A percentile compares a stretch with the other conserved stretches of the same genome.
These are phyloP conservation scores for Blastomyces gilchristii DNA, from an alignment of 2,329 filamentous ascomycete species.

Conservation along the genomic window DNA sequence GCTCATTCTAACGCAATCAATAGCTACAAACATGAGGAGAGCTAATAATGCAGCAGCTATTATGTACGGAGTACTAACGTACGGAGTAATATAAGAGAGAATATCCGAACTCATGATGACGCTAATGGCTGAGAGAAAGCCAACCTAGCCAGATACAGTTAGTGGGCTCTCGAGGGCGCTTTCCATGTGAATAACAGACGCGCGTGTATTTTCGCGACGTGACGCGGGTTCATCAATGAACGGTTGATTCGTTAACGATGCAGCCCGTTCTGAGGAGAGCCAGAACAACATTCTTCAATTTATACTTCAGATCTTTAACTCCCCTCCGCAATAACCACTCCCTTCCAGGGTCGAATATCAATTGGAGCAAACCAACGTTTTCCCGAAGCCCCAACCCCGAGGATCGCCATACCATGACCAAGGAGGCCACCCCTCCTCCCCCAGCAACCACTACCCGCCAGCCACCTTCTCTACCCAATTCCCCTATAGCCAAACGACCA, in stretches of 20 bases:
- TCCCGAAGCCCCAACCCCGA: background rate
- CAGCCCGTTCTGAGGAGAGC: background rate
- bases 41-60: too few relatives aligned
- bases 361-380: background rate
- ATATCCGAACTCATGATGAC: too few relatives aligned
- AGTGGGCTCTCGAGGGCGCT: background rate
- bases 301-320: background rate
- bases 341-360: too few relatives aligned
- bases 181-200: background rate
- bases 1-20: too few relatives aligned
- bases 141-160: background rate
- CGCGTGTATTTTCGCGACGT: background rate
- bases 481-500: conserved; percentile 69
- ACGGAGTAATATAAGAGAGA: too few relatives aligned
- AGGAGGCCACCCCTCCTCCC: conserved; percentile 33
- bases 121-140: too few relatives aligned
- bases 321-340: background rate
- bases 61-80: too few relatives aligned
- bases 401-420: conserved; percentile 34
- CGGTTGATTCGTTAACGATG: background rate
- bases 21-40: too few relatives aligned
- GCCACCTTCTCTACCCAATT: conserved; percentile 53
- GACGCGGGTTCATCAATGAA: background rate
- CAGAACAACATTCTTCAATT: background rate
- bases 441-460: conserved; percentile 29